Conservation (phyloP, 805 yeast species). For the Wickerhamiella azyma region DNA sequence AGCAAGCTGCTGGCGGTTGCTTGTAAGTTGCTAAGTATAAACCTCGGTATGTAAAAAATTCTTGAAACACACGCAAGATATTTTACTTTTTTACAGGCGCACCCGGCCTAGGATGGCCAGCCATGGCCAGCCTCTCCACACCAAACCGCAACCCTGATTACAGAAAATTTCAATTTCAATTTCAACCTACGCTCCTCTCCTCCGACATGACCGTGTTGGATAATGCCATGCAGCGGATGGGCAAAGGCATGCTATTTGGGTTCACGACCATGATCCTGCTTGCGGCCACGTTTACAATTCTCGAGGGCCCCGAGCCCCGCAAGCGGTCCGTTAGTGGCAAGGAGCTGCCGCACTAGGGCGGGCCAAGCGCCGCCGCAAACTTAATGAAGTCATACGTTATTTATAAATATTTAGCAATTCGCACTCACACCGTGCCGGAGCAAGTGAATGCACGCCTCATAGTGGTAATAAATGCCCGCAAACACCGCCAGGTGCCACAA, state of each 20-base stretch:
- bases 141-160: conserved; percentile 7
- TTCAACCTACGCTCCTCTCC: too few relatives aligned
- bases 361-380: too few relatives aligned
- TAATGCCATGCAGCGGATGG: conserved; percentile 10
- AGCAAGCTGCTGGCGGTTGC: not conserved
- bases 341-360: not conserved
- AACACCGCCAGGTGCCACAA: conserved; percentile 90
- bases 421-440: conserved; percentile 31
- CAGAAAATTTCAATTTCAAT: conserved; percentile 2
- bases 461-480: conserved; percentile 82
- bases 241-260: conserved; percentile 14
- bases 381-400: too few relatives aligned
- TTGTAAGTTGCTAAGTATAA: not conserved
- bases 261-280: conserved; percentile 13
- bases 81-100: too few relatives aligned
- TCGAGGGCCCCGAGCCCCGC: conserved; percentile 9
- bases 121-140: not conserved
- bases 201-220: conserved; percentile 11
- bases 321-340: not conserved
- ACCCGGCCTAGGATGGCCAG: too few relatives aligned
- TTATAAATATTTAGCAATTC: conserved; percentile 9
- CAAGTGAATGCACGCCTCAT: conserved; percentile 63
- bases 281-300: conserved; percentile 12
- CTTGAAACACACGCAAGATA: too few relatives aligned
- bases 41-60: too few relatives aligned